These are phyloP conservation scores for Trichoderma cornu-damae DNA, from an alignment of 2,329 filamentous ascomycete species.

Conservation along the genomic window DNA sequence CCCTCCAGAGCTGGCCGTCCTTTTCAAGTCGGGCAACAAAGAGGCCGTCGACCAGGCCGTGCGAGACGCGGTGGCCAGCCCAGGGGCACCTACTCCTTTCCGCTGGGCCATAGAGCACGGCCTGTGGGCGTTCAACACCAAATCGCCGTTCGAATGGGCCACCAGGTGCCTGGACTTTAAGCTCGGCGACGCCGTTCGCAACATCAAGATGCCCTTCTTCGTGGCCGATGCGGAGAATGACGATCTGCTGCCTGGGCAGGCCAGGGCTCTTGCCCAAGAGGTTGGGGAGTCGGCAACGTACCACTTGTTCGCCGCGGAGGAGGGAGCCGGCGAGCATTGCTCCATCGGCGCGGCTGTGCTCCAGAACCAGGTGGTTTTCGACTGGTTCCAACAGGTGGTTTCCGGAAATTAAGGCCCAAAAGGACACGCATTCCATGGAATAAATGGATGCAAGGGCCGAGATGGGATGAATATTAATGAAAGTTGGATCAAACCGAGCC, in stretches of 20 bases:
- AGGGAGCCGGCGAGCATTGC: slow-evolving; percentile 21
- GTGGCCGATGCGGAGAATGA: slow-evolving; percentile 25
- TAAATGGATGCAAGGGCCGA: no score
- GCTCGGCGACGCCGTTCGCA: slow-evolving; percentile 21
- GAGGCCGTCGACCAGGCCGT: slow-evolving; percentile 23
- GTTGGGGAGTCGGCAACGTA: slow-evolving; percentile 18
- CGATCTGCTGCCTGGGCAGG: slow-evolving; percentile 21
- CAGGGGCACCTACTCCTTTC: slow-evolving; percentile 18
- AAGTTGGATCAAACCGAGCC: neutral
- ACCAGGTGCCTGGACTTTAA: slow-evolving; percentile 4
- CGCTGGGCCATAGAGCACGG: slow-evolving; percentile 28
- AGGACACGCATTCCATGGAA: no score
- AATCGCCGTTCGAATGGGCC: slow-evolving; percentile 24
- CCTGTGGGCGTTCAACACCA: slow-evolving; percentile 27
- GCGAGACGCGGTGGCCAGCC: neutral
- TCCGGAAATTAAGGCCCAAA: neutral
- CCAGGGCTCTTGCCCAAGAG: slow-evolving; percentile 14
- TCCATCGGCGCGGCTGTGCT: slow-evolving; percentile 21
- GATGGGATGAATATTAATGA: neutral
- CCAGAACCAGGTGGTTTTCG: slow-evolving; percentile 21
- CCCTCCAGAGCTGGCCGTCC: neutral
- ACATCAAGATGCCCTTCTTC: slow-evolving; percentile 25
- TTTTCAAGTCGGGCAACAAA: slow-evolving; percentile 4
- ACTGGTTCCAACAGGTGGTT: slow-evolving; percentile 23
- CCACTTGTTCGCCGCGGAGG: slow-evolving; percentile 17